Evolutionary conservation across 2,329 filamentous ascomycete genomes (phyloP), one percentile per base, ranked within the genome.

Genomic region (Calycina herbarum): DNA sequence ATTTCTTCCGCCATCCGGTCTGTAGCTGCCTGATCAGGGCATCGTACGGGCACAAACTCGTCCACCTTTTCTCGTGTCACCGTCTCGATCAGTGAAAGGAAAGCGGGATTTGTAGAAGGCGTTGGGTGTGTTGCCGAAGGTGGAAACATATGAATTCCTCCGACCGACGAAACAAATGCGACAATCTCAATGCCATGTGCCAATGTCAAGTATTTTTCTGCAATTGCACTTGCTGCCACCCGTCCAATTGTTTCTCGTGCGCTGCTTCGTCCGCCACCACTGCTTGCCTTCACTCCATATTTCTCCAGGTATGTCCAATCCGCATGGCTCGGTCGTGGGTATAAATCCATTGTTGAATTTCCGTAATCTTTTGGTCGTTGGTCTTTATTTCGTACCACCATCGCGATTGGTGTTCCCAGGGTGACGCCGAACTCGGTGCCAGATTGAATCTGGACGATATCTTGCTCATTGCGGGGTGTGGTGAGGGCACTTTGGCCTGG

Each of bases 241-340:
- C 94, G 87, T 69, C 90, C 93, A 76, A 98, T 97, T 11, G 94
- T 98, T 84, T 98, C 94, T 70, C 94, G 85, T n/a, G 95, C 95
- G 77, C 90, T 94, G 77, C 90, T 94, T 68, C 95, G 86, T 63
- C 95, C 94, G 72, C 95, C 94, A 66, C 95, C 94, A 68, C 89
- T 93, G 77, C 88, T 92, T 45, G 95, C 93, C 82, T 96, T 96
- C 72, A 96, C 89, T 65, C 94, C 94, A 78, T 99, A 99, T 82
- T 98, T 98, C 79, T 97, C 92, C 67, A 97, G 84, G 81, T 98
- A 98, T 67, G 95, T 98, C 87, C 91, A 97, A 80, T 98, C 94
- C 67, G 95, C 94, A 80, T 98, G 95, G 77, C 89, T 93, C 42
- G 94, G 95, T 61, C 95, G 86, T 4, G 95, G 95, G 84, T 90